Percentiles rank a stretch among this genome's conserved stretches.
phyloP scores from a whole-genome alignment of 768 basidiomycete species.

The Xerocomus brunneocitrinus region DNA sequence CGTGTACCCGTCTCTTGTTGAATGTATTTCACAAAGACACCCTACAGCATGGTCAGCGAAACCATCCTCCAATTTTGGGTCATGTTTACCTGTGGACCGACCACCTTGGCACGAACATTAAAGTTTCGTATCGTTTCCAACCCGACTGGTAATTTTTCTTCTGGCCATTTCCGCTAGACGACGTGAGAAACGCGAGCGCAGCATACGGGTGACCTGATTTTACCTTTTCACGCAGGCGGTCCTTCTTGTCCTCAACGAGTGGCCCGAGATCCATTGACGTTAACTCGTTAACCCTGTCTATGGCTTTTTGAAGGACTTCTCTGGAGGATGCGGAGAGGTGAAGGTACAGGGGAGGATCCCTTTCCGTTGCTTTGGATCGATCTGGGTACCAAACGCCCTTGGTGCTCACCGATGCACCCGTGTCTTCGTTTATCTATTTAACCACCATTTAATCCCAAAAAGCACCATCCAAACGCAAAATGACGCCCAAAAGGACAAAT shows the following conservation, averaged over 20 bases:
- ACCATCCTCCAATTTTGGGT: background rate
- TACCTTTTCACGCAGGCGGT: slow-evolving; percentile 64
- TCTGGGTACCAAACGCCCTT: slow-evolving; percentile 98
- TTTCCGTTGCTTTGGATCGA: slow-evolving; percentile 82
- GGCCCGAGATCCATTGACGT: slow-evolving; percentile 73
- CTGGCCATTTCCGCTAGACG: slow-evolving; percentile 90
- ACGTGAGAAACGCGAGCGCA: slow-evolving; percentile 6
- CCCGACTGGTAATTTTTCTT: slow-evolving; percentile 88
- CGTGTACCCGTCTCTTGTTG: slow-evolving; percentile 94
- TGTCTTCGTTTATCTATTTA: slow-evolving; percentile 80
- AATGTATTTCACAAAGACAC: slow-evolving; percentile 97
- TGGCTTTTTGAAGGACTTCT: slow-evolving; percentile 61
- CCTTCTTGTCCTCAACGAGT: slow-evolving; percentile 75
- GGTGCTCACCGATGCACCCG: slow-evolving; percentile 88
- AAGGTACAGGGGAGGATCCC: slow-evolving; percentile 89
- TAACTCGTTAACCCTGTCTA: slow-evolving; percentile 70
- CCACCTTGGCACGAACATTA: slow-evolving; percentile 96
- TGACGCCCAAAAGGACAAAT: background rate
- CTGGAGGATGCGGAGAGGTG: slow-evolving; percentile 79
- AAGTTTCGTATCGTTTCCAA: slow-evolving; percentile 93
- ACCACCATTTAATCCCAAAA: slow-evolving; percentile 1
- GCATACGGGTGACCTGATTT: background rate
- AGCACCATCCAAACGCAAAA: background rate
- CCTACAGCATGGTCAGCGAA: slow-evolving; percentile 34
- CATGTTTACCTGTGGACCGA: slow-evolving; percentile 77